These are phyloP conservation scores for Trametopsis cervina DNA, from an alignment of 768 basidiomycete species.

Conservation along the genomic window DNA sequence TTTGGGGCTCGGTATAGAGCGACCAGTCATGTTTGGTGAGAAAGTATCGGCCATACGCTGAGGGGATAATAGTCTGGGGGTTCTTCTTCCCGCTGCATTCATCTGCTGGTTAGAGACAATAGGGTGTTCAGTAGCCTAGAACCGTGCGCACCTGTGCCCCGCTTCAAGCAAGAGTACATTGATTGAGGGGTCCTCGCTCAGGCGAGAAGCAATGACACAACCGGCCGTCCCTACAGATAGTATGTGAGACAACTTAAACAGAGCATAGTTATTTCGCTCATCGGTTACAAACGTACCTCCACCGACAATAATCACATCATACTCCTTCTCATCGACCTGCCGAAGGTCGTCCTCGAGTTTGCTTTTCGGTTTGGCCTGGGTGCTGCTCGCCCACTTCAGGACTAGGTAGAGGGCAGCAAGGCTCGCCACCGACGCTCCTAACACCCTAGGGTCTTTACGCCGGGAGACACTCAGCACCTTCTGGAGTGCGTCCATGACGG, in stretches of 20 bases:
- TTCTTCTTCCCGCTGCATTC: conserved; percentile 2
- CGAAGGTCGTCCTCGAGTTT: not conserved
- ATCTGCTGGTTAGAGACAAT: not conserved
- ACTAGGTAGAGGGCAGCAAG: conserved; percentile 9
- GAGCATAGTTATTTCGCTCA: not conserved
- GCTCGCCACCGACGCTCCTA: not conserved
- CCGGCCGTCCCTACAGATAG: conserved; percentile 49
- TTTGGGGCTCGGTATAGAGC: conserved; percentile 52
- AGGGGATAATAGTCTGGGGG: conserved; percentile 10
- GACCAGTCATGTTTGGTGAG: conserved; percentile 42
- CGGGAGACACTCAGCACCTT: not conserved
- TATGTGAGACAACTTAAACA: too few relatives aligned
- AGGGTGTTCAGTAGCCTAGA: not conserved
- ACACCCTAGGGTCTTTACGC: not conserved
- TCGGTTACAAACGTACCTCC: conserved; percentile 22
- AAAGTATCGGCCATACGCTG: conserved; percentile 29
- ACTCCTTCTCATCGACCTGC: conserved; percentile 17
- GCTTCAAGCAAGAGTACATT: conserved; percentile 54
- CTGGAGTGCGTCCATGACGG: not conserved
- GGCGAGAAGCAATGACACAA: conserved; percentile 51
- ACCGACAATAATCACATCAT: conserved; percentile 31
- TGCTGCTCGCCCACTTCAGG: conserved; percentile 8
- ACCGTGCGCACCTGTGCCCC: conserved; percentile 44
- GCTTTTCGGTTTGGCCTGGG: not conserved
- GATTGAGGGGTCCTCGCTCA: conserved; percentile 48